A percentile compares a stretch with the other conserved stretches of the same genome.
Evolutionary conservation across 2,329 filamentous ascomycete genomes (phyloP).

Genomic region (Xylariaceae sp.): DNA sequence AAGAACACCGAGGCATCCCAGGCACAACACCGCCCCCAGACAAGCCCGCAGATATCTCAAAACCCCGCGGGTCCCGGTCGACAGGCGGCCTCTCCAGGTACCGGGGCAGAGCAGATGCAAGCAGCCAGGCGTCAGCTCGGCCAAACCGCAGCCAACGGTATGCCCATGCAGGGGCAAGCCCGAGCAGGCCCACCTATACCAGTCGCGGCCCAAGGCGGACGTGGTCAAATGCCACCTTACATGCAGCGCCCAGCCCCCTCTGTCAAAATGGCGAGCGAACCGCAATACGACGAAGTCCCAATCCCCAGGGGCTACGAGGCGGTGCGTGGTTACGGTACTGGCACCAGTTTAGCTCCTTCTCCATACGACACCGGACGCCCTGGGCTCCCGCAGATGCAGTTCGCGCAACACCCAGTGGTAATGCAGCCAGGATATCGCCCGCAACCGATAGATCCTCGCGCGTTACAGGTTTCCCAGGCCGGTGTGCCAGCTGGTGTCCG

Average conservation of each 20-base stretch:
- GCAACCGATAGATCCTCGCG: conserved; percentile 23
- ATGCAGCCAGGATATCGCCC: conserved; percentile 12
- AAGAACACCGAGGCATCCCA: conserved; percentile 17
- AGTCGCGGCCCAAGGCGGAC: conserved; percentile 13
- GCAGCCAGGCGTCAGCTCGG: conserved; percentile 6
- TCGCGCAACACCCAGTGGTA: conserved; percentile 15
- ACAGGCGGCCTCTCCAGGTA: conserved; percentile 5
- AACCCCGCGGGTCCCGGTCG: too few relatives aligned
- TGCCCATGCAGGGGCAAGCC: conserved; percentile 3
- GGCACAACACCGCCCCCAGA: conserved; percentile 17
- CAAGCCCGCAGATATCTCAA: conserved; percentile 16
- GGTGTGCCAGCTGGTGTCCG: conserved; percentile 10
- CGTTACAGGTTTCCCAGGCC: conserved; percentile 9
- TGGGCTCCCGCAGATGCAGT: conserved; percentile 13
- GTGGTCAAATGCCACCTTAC: conserved; percentile 18
- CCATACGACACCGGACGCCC: conserved; percentile 26
- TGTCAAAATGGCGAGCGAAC: conserved; percentile 17
- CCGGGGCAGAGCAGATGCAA: conserved; percentile 15
- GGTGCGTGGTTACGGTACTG: conserved; percentile 29
- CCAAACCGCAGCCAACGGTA: conserved; percentile 7
- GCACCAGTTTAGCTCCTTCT: conserved; percentile 22
- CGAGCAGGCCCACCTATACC: conserved; percentile 16
- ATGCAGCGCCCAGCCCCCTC: conserved; percentile 14
- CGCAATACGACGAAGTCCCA: conserved; percentile 28
- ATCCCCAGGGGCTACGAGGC: conserved; percentile 31